phyloP scores from a whole-genome alignment of 148 eudicot genomes.

The Silene latifolia region DNA sequence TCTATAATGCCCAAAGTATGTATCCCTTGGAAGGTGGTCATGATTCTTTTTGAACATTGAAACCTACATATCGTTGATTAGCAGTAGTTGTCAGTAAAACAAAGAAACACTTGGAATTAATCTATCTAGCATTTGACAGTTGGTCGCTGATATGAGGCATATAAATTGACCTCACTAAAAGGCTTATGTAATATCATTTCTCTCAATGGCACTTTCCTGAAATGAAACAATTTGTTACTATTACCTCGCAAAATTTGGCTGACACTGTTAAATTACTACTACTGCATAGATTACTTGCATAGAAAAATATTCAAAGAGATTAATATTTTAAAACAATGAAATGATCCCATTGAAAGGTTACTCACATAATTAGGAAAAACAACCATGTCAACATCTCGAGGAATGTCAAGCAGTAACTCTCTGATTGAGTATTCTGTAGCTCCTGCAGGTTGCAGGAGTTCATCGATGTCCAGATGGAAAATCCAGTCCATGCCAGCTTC shows the following conservation, averaged over 20 bases:
- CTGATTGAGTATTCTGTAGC: slow-evolving; percentile 56
- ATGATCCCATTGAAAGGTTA: slow-evolving; percentile 6
- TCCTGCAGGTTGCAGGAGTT: slow-evolving; percentile 76
- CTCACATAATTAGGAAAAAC: slow-evolving; percentile 66
- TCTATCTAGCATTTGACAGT: neutral
- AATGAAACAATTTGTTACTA: neutral
- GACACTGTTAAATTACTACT: no score
- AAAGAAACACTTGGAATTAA: neutral
- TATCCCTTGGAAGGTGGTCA: no score
- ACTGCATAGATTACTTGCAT: neutral
- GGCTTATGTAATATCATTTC: slow-evolving; percentile 64
- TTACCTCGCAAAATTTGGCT: no score
- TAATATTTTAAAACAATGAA: neutral
- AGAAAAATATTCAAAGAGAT: no score
- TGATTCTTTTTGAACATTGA: no score
- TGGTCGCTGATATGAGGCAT: neutral
- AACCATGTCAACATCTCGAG: slow-evolving; percentile 62
- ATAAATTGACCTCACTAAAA: no score
- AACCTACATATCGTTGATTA: neutral
- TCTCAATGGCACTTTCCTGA: slow-evolving; percentile 71
- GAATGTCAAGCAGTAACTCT: no score
- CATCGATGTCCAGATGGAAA: slow-evolving; percentile 84
- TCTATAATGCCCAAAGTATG: no score
- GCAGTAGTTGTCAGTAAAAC: neutral
- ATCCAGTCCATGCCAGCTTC: no score